Evolutionary conservation across 768 basidiomycete species (phyloP).

Genomic region (Tephrocybe sp.): DNA sequence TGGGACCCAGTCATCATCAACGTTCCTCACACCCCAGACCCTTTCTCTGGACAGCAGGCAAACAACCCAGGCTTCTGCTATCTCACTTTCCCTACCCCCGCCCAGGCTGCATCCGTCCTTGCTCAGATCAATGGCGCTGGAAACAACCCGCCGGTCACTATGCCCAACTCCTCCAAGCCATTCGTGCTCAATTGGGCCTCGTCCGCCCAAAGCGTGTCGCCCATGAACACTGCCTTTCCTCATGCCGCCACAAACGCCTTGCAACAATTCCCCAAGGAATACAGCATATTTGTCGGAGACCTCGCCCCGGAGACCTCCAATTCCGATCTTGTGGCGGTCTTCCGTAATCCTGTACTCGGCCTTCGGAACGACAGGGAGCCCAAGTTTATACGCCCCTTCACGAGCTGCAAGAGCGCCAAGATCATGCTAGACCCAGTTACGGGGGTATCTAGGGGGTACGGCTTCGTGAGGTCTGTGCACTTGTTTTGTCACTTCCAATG

Average conservation of each 20-base stretch:
- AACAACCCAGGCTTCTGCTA: slow-evolving; percentile 91
- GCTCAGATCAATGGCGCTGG: slow-evolving; percentile 56
- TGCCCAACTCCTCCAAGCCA: slow-evolving; percentile 86
- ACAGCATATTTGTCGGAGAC: slow-evolving; percentile 94
- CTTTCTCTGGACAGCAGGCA: slow-evolving; percentile 57
- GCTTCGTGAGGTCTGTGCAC: slow-evolving; percentile 76
- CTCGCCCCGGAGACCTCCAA: slow-evolving; percentile 92
- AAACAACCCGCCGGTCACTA: slow-evolving; percentile 49
- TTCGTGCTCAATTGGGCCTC: slow-evolving; percentile 83
- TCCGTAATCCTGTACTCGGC: slow-evolving; percentile 86
- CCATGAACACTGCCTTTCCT: slow-evolving; percentile 31
- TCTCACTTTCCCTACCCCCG: slow-evolving; percentile 77
- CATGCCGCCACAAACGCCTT: slow-evolving; percentile 31
- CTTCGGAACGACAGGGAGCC: slow-evolving; percentile 85
- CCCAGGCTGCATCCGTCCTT: slow-evolving; percentile 70
- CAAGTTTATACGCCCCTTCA: slow-evolving; percentile 85
- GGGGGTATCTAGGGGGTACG: slow-evolving; percentile 87
- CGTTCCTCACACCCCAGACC: slow-evolving; percentile 64
- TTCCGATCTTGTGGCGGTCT: slow-evolving; percentile 92
- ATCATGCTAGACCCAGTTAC: slow-evolving; percentile 93
- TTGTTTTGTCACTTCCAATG: slow-evolving; percentile 7
- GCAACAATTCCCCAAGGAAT: slow-evolving; percentile 79
- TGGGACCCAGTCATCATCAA: slow-evolving; percentile 81
- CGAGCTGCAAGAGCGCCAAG: slow-evolving; percentile 93
- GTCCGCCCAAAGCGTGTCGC: slow-evolving; percentile 32